Evolutionary conservation across 73 alveolate species (phyloP).

Genomic region (Blepharisma japonicum): DNA sequence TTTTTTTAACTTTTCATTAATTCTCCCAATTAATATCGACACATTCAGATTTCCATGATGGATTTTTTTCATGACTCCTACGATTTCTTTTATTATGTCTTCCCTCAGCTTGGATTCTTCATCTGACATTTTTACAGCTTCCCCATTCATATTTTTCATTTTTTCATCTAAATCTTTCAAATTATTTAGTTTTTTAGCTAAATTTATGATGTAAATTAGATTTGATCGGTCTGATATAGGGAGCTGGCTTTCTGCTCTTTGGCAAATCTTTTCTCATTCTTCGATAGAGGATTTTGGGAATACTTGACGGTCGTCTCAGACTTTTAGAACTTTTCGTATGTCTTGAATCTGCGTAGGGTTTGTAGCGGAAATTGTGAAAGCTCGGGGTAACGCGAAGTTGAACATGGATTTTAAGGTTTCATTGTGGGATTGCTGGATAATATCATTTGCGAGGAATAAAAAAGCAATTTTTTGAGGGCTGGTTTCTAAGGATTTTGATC

Average conservation of each 20-base stretch:
- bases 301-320: slow-evolving; percentile 12
- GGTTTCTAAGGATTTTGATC: background rate
- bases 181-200: slow-evolving; percentile 6
- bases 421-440: background rate
- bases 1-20: slow-evolving; percentile 3
- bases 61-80: slow-evolving; percentile 12
- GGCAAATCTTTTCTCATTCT: slow-evolving; percentile 20
- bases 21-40: slow-evolving; percentile 3
- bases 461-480: background rate
- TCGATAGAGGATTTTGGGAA: background rate
- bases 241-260: slow-evolving; percentile 16
- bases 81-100: slow-evolving; percentile 12
- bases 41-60: slow-evolving; percentile 9
- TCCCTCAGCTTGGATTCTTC: slow-evolving; percentile 14
- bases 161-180: background rate
- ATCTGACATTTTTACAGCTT: background rate
- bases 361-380: background rate
- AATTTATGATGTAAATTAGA: background rate
- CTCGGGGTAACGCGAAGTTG: slow-evolving; percentile 9
- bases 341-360: background rate
- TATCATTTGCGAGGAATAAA: slow-evolving; percentile 1
- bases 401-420: background rate
- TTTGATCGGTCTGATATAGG: background rate
- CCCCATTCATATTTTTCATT: background rate
- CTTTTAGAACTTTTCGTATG: background rate